Conservation (phyloP, 495 filamentous ascomycete genomes). For the Neurospora sp. region DNA sequence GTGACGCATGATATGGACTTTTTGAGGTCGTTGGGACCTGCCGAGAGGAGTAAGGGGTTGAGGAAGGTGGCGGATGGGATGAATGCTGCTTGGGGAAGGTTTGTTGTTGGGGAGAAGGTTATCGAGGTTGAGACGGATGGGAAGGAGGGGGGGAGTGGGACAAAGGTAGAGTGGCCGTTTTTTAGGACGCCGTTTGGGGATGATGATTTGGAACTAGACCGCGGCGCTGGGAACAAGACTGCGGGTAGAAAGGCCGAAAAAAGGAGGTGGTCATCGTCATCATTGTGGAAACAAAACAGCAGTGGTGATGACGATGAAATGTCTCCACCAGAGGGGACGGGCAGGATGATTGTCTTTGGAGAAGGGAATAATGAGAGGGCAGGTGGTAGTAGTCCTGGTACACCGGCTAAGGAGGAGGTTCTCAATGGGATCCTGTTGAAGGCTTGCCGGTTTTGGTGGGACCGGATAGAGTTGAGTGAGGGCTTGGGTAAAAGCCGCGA, state of each 20-base stretch:
- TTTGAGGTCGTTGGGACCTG: conserved; percentile 4
- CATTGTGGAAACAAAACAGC: neutral
- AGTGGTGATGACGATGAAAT: neutral
- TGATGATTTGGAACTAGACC: neutral
- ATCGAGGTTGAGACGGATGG: conserved; percentile 41
- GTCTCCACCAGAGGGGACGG: conserved; percentile 5
- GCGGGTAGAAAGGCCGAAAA: conserved; percentile 6
- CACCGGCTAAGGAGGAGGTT: conserved; percentile 30
- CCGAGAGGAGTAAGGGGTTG: conserved; percentile 19
- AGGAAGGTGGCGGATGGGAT: conserved; percentile 40
- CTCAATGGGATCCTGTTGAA: conserved; percentile 34
- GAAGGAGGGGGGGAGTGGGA: conserved; percentile 1
- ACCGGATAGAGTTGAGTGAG: conserved; percentile 30
- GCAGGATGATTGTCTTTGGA: conserved; percentile 44
- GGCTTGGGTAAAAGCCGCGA: conserved; percentile 22
- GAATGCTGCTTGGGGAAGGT: conserved; percentile 46
- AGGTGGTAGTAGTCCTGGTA: conserved; percentile 30
- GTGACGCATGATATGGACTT: conserved; percentile 42
- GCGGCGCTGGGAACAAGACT: neutral
- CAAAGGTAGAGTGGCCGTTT: conserved; percentile 17
- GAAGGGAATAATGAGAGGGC: conserved; percentile 51
- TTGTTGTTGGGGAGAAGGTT: conserved; percentile 28
- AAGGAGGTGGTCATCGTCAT: conserved; percentile 1
- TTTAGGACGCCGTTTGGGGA: conserved; percentile 19
- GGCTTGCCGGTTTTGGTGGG: conserved; percentile 52